phyloP scores from a whole-genome alignment of 805 yeast species.

The Yamadazyma phyllophila region DNA sequence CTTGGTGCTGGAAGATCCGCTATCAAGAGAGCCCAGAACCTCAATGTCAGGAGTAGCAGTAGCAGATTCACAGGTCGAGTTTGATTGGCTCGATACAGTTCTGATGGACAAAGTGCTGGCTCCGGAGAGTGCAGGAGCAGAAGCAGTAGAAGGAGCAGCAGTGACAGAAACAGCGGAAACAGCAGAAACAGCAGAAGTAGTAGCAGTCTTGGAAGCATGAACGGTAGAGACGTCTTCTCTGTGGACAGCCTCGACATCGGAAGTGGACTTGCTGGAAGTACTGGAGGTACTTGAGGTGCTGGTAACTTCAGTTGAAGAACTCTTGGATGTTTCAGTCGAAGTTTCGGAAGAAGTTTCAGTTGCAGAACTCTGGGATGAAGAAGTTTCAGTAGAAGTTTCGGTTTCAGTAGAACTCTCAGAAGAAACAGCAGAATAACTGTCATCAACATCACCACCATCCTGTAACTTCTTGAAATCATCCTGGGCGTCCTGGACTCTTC shows the following conservation, averaged over 20 bases:
- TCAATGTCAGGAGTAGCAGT: neutral
- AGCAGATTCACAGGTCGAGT: neutral
- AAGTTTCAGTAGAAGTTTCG: neutral
- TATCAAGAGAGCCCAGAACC: constrained; percentile 8
- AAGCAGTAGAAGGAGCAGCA: too few relatives aligned
- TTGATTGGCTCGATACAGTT: too few relatives aligned
- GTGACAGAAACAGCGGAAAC: too few relatives aligned
- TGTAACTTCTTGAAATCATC: constrained; percentile 30
- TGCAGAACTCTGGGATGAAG: constrained; percentile 1
- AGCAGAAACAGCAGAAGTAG: neutral
- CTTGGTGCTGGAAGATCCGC: constrained; percentile 1
- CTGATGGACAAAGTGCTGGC: neutral
- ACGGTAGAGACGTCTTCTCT: too few relatives aligned
- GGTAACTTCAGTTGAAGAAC: neutral
- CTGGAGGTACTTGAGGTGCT: neutral
- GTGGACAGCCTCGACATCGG: too few relatives aligned
- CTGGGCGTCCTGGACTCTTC: constrained; percentile 50
- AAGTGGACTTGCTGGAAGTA: neutral
- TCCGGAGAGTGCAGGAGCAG: neutral
- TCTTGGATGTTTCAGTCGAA: neutral
- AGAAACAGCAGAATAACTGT: neutral
- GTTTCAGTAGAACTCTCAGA: constrained; percentile 1
- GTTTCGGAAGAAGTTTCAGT: neutral
- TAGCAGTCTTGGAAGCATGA: too few relatives aligned
- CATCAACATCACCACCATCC: constrained; percentile 23